A percentile compares a stretch with the other conserved stretches of the same genome.
Conservation (phyloP, 1,284 basidiomycete species). For the Fomitopsis palustris region DNA sequence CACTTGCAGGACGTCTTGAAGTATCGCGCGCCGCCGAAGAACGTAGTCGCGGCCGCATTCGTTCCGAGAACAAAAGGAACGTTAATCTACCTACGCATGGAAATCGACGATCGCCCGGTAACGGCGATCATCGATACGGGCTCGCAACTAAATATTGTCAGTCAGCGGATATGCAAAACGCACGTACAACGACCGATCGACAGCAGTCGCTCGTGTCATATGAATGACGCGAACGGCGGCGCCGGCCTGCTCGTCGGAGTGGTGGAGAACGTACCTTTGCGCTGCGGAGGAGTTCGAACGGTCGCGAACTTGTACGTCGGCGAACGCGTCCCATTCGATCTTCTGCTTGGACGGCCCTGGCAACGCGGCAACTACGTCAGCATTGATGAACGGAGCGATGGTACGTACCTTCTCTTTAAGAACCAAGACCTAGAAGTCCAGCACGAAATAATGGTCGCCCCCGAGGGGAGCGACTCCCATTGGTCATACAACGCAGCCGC, state of each 20-base stretch:
- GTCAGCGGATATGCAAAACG: background rate
- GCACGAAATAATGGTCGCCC: background rate
- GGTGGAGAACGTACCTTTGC: background rate
- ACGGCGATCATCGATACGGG: background rate
- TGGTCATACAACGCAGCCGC: background rate
- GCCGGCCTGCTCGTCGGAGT: background rate
- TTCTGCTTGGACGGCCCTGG: background rate
- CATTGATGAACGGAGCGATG: background rate
- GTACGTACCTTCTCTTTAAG: background rate
- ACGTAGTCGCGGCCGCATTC: background rate
- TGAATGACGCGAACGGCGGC: background rate
- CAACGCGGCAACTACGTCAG: background rate
- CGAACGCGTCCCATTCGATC: background rate
- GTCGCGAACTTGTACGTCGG: background rate
- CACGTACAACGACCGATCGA: background rate
- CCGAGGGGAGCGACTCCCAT: background rate
- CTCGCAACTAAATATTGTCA: background rate
- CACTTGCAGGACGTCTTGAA: background rate
- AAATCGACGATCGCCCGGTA: background rate
- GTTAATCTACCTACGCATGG: background rate
- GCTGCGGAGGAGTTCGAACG: background rate
- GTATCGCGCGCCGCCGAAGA: background rate
- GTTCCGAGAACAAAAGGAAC: background rate
- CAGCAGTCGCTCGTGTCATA: background rate
- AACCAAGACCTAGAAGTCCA: background rate